phyloP scores from a whole-genome alignment of 1,139 yeast genomes.

The Saccharomyces hybrid region DNA sequence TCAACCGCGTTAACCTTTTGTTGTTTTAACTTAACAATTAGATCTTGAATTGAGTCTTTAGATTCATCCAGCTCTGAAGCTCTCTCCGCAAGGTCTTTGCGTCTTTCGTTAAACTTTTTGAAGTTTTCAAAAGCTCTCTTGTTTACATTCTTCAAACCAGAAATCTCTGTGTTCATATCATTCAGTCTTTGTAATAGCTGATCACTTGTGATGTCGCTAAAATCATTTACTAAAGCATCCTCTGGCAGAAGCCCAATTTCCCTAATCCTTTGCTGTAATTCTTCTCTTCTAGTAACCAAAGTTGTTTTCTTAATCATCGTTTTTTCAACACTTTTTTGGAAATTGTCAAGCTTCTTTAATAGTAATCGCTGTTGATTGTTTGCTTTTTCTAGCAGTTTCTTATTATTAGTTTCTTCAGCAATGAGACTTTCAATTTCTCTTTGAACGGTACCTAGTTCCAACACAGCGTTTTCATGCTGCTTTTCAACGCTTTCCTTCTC shows the following conservation, averaged over 20 bases:
- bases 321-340: slow-evolving; percentile 60
- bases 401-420: slow-evolving; percentile 31
- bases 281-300: slow-evolving; percentile 57
- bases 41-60: slow-evolving; percentile 59
- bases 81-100: slow-evolving; percentile 57
- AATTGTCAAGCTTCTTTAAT: slow-evolving; percentile 51
- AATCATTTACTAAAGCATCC: slow-evolving; percentile 56
- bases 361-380: slow-evolving; percentile 50
- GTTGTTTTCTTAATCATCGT: slow-evolving; percentile 57
- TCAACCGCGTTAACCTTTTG: slow-evolving; percentile 81
- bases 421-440: slow-evolving; percentile 25
- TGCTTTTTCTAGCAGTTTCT: slow-evolving; percentile 40
- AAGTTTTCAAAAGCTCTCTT: slow-evolving; percentile 87
- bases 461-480: slow-evolving; percentile 28
- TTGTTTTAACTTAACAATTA: slow-evolving; percentile 63
- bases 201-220: slow-evolving; percentile 40
- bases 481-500: slow-evolving; percentile 20
- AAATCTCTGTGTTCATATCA: slow-evolving; percentile 48
- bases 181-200: slow-evolving; percentile 50
- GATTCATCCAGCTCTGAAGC: slow-evolving; percentile 65
- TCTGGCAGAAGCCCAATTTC: slow-evolving; percentile 86
- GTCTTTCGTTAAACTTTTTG: slow-evolving; percentile 62
- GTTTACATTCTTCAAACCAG: slow-evolving; percentile 69
- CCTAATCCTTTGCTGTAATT: slow-evolving; percentile 62
- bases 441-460: slow-evolving; percentile 31